Evolutionary conservation across 192 early-diverging fungal genomes (phyloP), one percentile per base, ranked within the genome.

Genomic region (Spizellomyces sp.): DNA sequence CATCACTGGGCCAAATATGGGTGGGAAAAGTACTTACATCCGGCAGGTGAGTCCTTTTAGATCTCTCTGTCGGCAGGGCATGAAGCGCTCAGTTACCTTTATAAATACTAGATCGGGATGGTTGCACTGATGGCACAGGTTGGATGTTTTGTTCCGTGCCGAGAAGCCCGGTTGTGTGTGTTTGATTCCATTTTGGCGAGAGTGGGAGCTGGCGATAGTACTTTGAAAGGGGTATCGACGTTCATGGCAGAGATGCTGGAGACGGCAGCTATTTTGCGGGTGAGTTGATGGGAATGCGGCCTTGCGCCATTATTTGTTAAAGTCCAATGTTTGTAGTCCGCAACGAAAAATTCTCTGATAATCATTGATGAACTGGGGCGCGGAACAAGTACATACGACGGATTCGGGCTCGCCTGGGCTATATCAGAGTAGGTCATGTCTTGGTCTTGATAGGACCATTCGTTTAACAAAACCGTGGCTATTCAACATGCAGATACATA

Each of bases 1-100:
- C 46, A 96, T 98, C 57, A 96, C 95, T 0, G 96, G 96, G 0
- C 96, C 96, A 14, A 99, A 99, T 79, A 99, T 99, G 96, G 95
- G 95, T 67, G 96, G 96, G 48, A 99, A 99, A 76, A 95, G 94
- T 8, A 99, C 96, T 0, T 99, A 95, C 76, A 97, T 97, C 67
- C 85, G 96, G 12, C 94, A 96, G 83, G 89, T 91, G 75, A 74
- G 50, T 36, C 27, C 27, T 0, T 3, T 36, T 36, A 36, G 27
- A 36, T 36, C 27, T 36, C 27, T 36, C 27, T 36, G 27, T 36
- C 27, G 27, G 3, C 27, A 36, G 27, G 1, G 27, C 27, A 36
- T 36, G 27, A 36, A 36, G 27, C 27, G 27, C 27, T 36, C 3
- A 36, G 27, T 36, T 36, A 36, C 27, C 17, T 69, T 48, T 60